Percentiles rank a stretch among this genome's conserved stretches.
Conservation (phyloP, 805 yeast genomes). For the Naumovozyma baii region DNA sequence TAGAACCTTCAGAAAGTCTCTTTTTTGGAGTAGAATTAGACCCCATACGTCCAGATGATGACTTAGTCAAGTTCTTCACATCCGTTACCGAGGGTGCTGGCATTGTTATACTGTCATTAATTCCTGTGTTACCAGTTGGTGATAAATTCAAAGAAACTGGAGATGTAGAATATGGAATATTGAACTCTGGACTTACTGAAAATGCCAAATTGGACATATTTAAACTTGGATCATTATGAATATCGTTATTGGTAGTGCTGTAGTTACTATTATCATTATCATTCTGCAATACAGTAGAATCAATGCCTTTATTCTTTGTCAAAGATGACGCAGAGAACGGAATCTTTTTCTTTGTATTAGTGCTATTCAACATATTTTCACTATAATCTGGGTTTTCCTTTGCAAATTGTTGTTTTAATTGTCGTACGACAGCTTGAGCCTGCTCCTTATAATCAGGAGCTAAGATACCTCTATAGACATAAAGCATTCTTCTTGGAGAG, state of each 20-base stretch:
- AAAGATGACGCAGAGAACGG: not conserved
- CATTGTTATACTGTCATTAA: slow-evolving; percentile 1
- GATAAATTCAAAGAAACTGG: slow-evolving; percentile 47
- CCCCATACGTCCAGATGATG: slow-evolving; percentile 1
- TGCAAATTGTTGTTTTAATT: slow-evolving; percentile 18
- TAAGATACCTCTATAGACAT: slow-evolving; percentile 70
- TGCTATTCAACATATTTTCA: not conserved
- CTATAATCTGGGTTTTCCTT: not conserved
- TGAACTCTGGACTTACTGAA: slow-evolving; percentile 23
- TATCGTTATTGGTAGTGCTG: not conserved
- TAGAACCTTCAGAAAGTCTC: slow-evolving; percentile 1
- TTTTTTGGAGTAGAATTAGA: slow-evolving; percentile 1
- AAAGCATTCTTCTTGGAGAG: slow-evolving; percentile 81
- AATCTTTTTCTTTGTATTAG: not conserved
- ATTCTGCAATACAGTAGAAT: not conserved
- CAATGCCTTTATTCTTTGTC: not conserved
- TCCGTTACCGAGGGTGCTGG: slow-evolving; percentile 1
- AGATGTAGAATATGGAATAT: slow-evolving; percentile 63
- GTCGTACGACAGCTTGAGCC: slow-evolving; percentile 45
- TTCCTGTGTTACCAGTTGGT: slow-evolving; percentile 2
- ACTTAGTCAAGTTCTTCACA: not conserved
- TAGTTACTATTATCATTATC: not conserved
- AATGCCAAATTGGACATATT: slow-evolving; percentile 12
- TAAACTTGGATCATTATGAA: not conserved
- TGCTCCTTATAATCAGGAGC: slow-evolving; percentile 67